phyloP scores from a whole-genome alignment of 1,284 basidiomycete species.

The Cryptococcus sp. region DNA sequence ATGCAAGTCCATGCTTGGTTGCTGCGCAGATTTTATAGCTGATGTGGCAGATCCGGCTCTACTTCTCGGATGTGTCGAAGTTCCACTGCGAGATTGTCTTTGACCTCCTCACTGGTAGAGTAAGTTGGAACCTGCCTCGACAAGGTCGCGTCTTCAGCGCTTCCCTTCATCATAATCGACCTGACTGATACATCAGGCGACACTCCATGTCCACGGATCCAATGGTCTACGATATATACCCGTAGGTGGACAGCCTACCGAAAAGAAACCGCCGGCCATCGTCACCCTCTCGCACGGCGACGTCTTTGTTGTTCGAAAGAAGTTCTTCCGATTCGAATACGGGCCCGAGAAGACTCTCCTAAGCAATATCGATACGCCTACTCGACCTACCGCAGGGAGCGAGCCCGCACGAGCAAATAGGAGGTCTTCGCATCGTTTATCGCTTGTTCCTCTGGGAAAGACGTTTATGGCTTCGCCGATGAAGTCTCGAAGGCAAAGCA shows the following conservation, averaged over 20 bases:
- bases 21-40: no score
- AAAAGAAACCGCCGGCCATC: slow-evolving; percentile 19
- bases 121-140: slow-evolving; percentile 12
- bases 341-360: slow-evolving; percentile 8
- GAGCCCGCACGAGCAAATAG: slow-evolving; percentile 6
- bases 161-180: background rate
- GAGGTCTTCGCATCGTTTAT: slow-evolving; percentile 32
- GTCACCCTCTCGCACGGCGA: slow-evolving; percentile 32
- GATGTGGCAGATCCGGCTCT: slow-evolving; percentile 33
- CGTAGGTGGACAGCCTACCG: slow-evolving; percentile 6
- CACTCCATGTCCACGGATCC: slow-evolving; percentile 31
- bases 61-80: slow-evolving; percentile 43
- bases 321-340: slow-evolving; percentile 43
- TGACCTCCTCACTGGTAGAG: slow-evolving; percentile 31
- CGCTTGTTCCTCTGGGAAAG: slow-evolving; percentile 36
- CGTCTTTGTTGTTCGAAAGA: slow-evolving; percentile 37
- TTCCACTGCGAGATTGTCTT: slow-evolving; percentile 42
- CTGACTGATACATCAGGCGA: slow-evolving; percentile 21
- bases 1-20: slow-evolving; percentile 20
- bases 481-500: no score
- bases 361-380: background rate
- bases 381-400: slow-evolving; percentile 1
- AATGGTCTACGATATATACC: slow-evolving; percentile 29
- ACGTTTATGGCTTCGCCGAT: slow-evolving; percentile 14
- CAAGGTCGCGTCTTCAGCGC: background rate